Evolutionary conservation across 2,329 filamentous ascomycete genomes (phyloP).

Genomic region (Cladobotryum mycophilum): DNA sequence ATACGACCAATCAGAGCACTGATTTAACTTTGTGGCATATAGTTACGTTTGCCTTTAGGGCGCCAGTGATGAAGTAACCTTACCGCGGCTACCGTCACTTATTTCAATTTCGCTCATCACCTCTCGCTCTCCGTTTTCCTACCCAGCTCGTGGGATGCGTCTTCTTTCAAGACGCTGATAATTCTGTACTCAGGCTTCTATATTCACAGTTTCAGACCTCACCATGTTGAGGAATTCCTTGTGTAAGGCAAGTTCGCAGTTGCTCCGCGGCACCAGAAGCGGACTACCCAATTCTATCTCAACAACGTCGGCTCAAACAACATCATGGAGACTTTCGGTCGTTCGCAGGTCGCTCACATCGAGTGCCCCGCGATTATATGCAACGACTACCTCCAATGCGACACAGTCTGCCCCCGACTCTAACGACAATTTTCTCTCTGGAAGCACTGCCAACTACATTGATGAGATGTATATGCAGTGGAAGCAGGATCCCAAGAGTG

Average conservation of each 20-base stretch:
- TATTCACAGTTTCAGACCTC: slow-evolving; percentile 22
- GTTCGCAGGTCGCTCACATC: slow-evolving; percentile 45
- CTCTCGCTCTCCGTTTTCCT: too few relatives aligned
- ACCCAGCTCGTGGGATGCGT: too few relatives aligned
- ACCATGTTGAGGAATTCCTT: slow-evolving; percentile 69
- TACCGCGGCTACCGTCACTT: too few relatives aligned
- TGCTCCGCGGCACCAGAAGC: slow-evolving; percentile 49
- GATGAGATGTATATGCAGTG: slow-evolving; percentile 99
- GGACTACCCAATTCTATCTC: slow-evolving; percentile 34
- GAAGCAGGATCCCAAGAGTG: slow-evolving; percentile 87
- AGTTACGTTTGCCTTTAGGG: too few relatives aligned
- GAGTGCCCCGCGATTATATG: slow-evolving; percentile 46
- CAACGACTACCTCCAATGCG: too few relatives aligned
- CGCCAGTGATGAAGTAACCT: too few relatives aligned
- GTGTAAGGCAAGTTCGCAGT: slow-evolving; percentile 57
- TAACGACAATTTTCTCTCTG: slow-evolving; percentile 93
- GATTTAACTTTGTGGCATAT: too few relatives aligned
- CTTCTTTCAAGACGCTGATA: too few relatives aligned
- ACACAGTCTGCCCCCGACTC: slow-evolving; percentile 62
- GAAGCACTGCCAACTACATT: slow-evolving; percentile 97
- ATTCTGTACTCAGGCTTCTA: too few relatives aligned
- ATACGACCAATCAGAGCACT: too few relatives aligned
- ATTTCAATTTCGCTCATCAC: too few relatives aligned
- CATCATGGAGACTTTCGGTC: slow-evolving; percentile 40
- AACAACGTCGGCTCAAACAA: slow-evolving; percentile 30